Evolutionary conservation across 371 early-diverging fungal genomes (phyloP).

Genomic region (Rhizopus stolonifer): DNA sequence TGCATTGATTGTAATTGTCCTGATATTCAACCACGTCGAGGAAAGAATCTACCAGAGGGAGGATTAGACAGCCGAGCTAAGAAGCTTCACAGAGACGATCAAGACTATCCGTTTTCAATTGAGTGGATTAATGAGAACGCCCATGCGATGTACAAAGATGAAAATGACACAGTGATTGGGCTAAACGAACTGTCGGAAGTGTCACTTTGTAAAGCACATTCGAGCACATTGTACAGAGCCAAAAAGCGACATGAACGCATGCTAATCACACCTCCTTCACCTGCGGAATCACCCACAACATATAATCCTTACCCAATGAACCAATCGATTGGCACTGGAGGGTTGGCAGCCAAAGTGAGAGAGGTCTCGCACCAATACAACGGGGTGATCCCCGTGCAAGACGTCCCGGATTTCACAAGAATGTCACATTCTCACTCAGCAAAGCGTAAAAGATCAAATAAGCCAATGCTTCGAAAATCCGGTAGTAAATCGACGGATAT

Average conservation of each 20-base stretch:
- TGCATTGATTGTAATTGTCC: slow-evolving; percentile 43
- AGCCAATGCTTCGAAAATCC: slow-evolving; percentile 1
- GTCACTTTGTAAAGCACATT: slow-evolving; percentile 56
- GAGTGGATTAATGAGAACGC: slow-evolving; percentile 48
- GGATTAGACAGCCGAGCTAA: slow-evolving; percentile 51
- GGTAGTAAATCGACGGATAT: slow-evolving; percentile 5
- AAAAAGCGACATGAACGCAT: slow-evolving; percentile 45
- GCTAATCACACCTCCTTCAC: slow-evolving; percentile 43
- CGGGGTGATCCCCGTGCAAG: slow-evolving; percentile 11
- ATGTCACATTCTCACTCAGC: slow-evolving; percentile 22
- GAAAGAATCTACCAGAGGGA: slow-evolving; percentile 49
- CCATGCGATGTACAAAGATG: slow-evolving; percentile 38
- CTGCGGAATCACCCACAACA: slow-evolving; percentile 34
- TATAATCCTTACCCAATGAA: slow-evolving; percentile 2
- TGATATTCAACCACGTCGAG: slow-evolving; percentile 50
- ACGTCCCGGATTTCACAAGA: slow-evolving; percentile 18
- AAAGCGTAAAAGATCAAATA: slow-evolving; percentile 23
- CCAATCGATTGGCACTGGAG: slow-evolving; percentile 9
- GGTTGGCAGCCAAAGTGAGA: slow-evolving; percentile 28
- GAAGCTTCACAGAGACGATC: slow-evolving; percentile 41
- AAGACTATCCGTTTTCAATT: slow-evolving; percentile 49
- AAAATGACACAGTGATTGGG: slow-evolving; percentile 29
- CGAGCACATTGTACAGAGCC: slow-evolving; percentile 50
- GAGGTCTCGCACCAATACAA: slow-evolving; percentile 13
- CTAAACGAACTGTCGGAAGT: slow-evolving; percentile 39